These are phyloP conservation scores for Ustilago curta DNA, from an alignment of 1,284 basidiomycete species.

Conservation along the genomic window DNA sequence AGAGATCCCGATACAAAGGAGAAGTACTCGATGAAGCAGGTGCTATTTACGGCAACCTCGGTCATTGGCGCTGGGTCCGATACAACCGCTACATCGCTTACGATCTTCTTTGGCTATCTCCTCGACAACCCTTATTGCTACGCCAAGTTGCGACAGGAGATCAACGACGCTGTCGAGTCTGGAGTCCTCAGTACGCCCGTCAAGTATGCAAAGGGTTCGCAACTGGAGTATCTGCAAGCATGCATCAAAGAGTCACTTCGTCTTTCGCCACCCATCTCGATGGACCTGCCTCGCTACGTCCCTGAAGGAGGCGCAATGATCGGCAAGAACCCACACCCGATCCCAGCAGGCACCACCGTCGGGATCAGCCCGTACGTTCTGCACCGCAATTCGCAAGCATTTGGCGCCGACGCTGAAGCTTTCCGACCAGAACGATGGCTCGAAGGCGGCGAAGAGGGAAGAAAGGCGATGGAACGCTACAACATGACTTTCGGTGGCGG, in stretches of 20 bases:
- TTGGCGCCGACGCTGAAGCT: conserved; percentile 53
- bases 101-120: conserved; percentile 62
- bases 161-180: conserved; percentile 53
- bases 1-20: conserved; percentile 46
- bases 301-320: conserved; percentile 57
- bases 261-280: conserved; percentile 66
- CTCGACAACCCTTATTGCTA: conserved; percentile 54
- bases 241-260: conserved; percentile 68
- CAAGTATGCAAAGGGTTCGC: conserved; percentile 56
- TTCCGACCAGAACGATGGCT: conserved; percentile 66
- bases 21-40: conserved; percentile 43
- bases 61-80: conserved; percentile 63
- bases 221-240: conserved; percentile 61
- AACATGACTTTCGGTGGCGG: conserved; percentile 59
- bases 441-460: conserved; percentile 45
- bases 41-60: conserved; percentile 42
- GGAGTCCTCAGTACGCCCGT: conserved; percentile 49
- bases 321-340: conserved; percentile 43
- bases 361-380: conserved; percentile 62
- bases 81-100: conserved; percentile 60
- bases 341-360: conserved; percentile 61
- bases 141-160: conserved; percentile 54
- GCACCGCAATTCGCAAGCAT: conserved; percentile 56
- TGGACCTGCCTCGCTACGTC: conserved; percentile 62
- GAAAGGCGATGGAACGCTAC: conserved; percentile 44